A percentile compares a stretch with the other conserved stretches of the same genome.
These are phyloP conservation scores for Cryptococcus sp. DNA, from an alignment of 1,284 basidiomycete genomes.

Conservation along the genomic window DNA sequence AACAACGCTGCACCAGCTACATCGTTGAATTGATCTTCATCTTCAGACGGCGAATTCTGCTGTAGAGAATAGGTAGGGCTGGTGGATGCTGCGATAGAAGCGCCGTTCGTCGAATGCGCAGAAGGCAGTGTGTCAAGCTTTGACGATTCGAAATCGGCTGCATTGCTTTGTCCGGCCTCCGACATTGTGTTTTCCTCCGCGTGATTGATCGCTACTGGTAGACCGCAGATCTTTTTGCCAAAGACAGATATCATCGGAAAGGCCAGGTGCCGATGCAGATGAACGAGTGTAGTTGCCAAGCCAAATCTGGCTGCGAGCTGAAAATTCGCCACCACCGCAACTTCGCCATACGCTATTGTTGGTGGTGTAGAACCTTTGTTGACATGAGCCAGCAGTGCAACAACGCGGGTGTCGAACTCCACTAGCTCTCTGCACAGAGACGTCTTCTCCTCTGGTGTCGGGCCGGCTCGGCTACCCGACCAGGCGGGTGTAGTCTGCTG, in stretches of 20 bases:
- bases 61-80: too few species aligned
- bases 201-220: conserved; percentile 32
- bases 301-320: conserved; percentile 48
- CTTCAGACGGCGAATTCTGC: too few species aligned
- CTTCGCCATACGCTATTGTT: conserved; percentile 52
- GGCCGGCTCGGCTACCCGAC: too few species aligned
- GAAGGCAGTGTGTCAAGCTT: too few species aligned
- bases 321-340: conserved; percentile 52
- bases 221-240: conserved; percentile 50
- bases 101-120: too few species aligned
- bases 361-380: conserved; percentile 40
- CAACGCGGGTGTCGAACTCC: conserved; percentile 30
- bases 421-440: conserved; percentile 5
- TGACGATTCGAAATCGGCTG: too few species aligned
- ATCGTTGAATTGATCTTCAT: too few species aligned
- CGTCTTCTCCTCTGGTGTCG: not conserved
- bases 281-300: conserved; percentile 50
- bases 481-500: too few species aligned
- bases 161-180: too few species aligned
- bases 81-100: too few species aligned
- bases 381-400: conserved; percentile 43
- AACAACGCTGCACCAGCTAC: too few species aligned
- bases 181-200: too few species aligned
- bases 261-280: conserved; percentile 51
- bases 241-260: conserved; percentile 54